phyloP scores from a whole-genome alignment of 345 rosid species.

The Dimocarpus longan region DNA sequence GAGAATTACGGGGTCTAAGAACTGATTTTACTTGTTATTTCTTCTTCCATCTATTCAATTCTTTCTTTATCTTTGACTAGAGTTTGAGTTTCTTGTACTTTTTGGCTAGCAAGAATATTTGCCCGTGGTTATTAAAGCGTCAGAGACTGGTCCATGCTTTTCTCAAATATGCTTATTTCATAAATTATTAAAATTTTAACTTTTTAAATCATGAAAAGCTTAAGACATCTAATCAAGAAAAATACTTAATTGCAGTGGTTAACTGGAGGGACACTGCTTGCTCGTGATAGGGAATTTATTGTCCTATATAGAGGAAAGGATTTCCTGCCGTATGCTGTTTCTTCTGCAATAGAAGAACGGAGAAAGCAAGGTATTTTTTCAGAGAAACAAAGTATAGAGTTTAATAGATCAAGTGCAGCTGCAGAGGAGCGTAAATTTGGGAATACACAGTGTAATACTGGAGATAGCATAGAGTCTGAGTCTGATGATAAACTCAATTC shows the following conservation, averaged over 20 bases:
- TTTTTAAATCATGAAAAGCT: neutral
- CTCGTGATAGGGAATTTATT: slow-evolving; percentile 83
- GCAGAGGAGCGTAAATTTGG: slow-evolving; percentile 27
- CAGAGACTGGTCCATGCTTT: neutral
- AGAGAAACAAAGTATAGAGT: slow-evolving; percentile 35
- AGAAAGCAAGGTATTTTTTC: slow-evolving; percentile 45
- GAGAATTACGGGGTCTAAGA: neutral
- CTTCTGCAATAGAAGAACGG: slow-evolving; percentile 80
- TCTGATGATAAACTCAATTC: slow-evolving; percentile 28
- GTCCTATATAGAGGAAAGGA: slow-evolving; percentile 94
- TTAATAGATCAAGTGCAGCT: slow-evolving; percentile 25
- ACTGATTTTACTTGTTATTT: neutral
- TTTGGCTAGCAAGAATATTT: neutral
- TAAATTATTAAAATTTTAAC: slow-evolving; percentile 1
- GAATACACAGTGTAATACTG: slow-evolving; percentile 19
- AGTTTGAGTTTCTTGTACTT: neutral
- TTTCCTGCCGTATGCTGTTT: slow-evolving; percentile 85
- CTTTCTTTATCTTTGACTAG: neutral
- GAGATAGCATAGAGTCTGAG: slow-evolving; percentile 17
- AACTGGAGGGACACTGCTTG: slow-evolving; percentile 82
- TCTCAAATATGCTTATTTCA: neutral
- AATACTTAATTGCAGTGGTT: slow-evolving; percentile 62
- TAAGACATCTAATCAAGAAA: slow-evolving; percentile 26
- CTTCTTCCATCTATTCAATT: neutral
- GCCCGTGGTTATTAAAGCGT: neutral